Evolutionary conservation across 2,329 filamentous ascomycete genomes (phyloP), one percentile per base, ranked within the genome.

Genomic region (Aspergillus sp.): DNA sequence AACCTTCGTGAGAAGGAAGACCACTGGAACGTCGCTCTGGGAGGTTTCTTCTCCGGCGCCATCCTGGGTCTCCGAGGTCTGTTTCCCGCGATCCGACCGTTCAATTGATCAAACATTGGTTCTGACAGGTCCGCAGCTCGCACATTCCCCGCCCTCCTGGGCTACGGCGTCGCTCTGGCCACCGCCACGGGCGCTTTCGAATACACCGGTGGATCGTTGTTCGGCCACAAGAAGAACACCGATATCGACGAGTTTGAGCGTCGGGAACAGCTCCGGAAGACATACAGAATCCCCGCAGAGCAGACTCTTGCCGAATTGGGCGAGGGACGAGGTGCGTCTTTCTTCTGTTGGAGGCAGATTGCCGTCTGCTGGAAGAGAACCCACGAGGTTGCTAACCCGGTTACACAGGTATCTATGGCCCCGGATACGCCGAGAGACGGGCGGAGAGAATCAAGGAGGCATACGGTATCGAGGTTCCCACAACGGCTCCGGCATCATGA

Each of bases 1-100:
- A 97, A 97, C 80, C 81, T 97, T 66, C 88, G 92, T 71, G 84
- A 92, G 78, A 92, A 90, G 80, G 86, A 96, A 61, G 93, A 96
- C 74, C 81, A 83, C 66, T 89, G 85, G 80, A 95, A 93, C 77
- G 81, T 88, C 58, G 85, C 86, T 42, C 81, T 92, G 63, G 92
- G 88, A 66, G 91, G 92, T 58, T 92, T 95, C 77, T 81, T 90
- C 54, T 87, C 85, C 53, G 93, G 93, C 66, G 82, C 87, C 47
- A 82, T 91, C 57, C 72, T 93, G 49, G 93, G 92, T 57, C 75
- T 96, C 60, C 82, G 83, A 70, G 84, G 92, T 96, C 84, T 60
- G 77, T 72, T 55, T 47, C 17, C 17, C n/a, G 23, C 21, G 17
- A 17, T n/a, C 15, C 5, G 17, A 32, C 8, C 32, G 19, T 25